A percentile compares a stretch with the other conserved stretches of the same genome.
Evolutionary conservation across 2,329 filamentous ascomycete species (phyloP).

Genomic region (Fusarium cicatricum): DNA sequence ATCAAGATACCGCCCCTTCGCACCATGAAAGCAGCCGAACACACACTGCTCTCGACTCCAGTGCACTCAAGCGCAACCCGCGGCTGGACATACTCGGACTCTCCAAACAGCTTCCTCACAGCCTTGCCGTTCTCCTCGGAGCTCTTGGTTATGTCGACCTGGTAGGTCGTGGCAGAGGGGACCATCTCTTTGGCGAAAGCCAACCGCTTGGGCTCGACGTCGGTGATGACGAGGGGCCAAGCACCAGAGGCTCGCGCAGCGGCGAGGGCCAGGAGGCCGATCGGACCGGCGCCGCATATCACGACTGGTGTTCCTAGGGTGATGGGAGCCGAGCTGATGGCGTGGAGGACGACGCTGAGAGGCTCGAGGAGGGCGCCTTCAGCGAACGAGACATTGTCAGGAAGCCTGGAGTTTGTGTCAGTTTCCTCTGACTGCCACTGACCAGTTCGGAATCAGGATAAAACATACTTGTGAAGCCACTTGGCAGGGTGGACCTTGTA

Average conservation of each 20-base stretch:
- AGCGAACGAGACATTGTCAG: constrained; percentile 62
- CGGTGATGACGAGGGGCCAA: constrained; percentile 70
- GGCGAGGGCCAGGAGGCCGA: constrained; percentile 66
- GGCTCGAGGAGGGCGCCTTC: constrained; percentile 72
- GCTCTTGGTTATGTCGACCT: constrained; percentile 55
- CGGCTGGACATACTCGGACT: constrained; percentile 64
- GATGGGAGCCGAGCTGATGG: constrained; percentile 61
- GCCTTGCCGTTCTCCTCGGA: constrained; percentile 59
- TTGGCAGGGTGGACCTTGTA: constrained; percentile 69
- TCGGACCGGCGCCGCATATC: constrained; percentile 70
- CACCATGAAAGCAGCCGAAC: constrained; percentile 64
- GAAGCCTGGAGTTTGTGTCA: constrained; percentile 50
- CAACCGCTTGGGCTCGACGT: constrained; percentile 64
- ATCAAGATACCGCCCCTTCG: constrained; percentile 67
- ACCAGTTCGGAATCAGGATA: not conserved
- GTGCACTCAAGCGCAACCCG: constrained; percentile 71
- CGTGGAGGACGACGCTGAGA: constrained; percentile 69
- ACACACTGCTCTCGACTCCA: constrained; percentile 69
- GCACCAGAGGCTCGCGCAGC: constrained; percentile 68
- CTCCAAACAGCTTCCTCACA: constrained; percentile 63
- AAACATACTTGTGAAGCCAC: constrained; percentile 60
- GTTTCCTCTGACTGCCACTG: not conserved
- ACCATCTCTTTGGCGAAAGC: constrained; percentile 66
- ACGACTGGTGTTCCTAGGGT: constrained; percentile 63
- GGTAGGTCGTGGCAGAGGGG: constrained; percentile 62